Conservation (phyloP, 495 filamentous ascomycete genomes). For the Tuber melanosporum region DNA sequence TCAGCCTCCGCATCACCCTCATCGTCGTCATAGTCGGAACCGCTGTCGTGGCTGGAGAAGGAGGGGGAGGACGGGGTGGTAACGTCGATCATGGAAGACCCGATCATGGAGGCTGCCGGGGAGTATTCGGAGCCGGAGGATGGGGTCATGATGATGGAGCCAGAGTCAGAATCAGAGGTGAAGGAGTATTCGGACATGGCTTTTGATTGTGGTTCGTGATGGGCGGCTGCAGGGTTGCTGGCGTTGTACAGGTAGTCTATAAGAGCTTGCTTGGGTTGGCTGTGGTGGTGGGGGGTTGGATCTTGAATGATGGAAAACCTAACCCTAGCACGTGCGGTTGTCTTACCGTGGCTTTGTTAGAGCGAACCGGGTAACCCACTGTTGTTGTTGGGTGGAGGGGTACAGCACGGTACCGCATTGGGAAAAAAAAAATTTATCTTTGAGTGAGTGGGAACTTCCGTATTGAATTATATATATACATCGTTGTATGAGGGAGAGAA, state of each 20-base stretch:
- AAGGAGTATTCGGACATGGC: slow-evolving; percentile 32
- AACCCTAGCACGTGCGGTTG: not conserved
- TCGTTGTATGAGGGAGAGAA: not conserved
- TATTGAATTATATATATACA: not conserved
- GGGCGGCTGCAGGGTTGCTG: not conserved
- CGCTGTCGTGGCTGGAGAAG: slow-evolving; percentile 22
- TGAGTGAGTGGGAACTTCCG: not conserved
- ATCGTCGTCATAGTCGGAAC: slow-evolving; percentile 13
- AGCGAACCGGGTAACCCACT: not conserved
- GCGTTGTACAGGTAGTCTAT: not conserved
- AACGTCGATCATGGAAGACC: slow-evolving; percentile 30
- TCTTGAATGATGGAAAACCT: not conserved
- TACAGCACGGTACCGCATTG: no score
- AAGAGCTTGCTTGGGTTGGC: not conserved
- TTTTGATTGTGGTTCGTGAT: not conserved
- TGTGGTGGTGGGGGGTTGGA: not conserved
- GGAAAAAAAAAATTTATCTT: not conserved
- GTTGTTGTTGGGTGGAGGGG: not conserved
- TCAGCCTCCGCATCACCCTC: slow-evolving; percentile 71
- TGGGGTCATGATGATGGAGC: slow-evolving; percentile 12
- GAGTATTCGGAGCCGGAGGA: slow-evolving; percentile 27
- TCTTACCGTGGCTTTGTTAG: not conserved
- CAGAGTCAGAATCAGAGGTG: slow-evolving; percentile 25
- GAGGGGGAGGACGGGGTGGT: slow-evolving; percentile 31
- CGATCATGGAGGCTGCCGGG: slow-evolving; percentile 21